Base-by-base conservation (phyloP, 106 monocot species). In the Acorus calamus region DNA sequence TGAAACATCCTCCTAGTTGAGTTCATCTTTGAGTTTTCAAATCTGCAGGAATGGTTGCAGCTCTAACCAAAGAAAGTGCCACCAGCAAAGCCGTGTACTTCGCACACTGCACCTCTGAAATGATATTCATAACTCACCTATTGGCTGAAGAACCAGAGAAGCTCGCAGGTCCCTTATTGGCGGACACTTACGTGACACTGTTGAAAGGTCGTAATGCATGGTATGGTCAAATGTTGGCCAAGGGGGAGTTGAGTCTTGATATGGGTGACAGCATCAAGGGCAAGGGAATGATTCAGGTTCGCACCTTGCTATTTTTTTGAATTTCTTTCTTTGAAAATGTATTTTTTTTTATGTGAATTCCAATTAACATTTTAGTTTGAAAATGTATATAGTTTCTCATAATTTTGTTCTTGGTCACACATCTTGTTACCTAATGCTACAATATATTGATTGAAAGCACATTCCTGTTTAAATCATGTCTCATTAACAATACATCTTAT, bases 261-360 rank as follows among this genome's bases (percentile, higher is more conserved):
- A 94, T 94, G 94, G 94, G 94, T 51, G 94, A 94, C 66, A 89
- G 89, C 69, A 94, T 94, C 59, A 94, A 94, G 71, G 94, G 94
- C 14, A 94, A 94, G 75, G 94, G 94, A 55, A 94, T 80, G 64
- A 94, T 94, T 76, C 94, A 94, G 94, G 94, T 93, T n/a, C 56
- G 63, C 48, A 4, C 49, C 66, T 0, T 1, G 28, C 28, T 28
- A 28, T 28, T 28, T 28, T 28, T 28, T 28, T 28, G 28, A 28
- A 28, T 0, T 28, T 28, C 28, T 28, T 28, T 28, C 28, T 28
- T 28, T 28, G 28, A 28, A 28, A 28, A 28, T 28, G 28, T 28
- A 28, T 28, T 28, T 28, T n/a, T n/a, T 28, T 28, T 28, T 28
- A 28, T 28, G 28, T 28, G 28, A 28, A 28, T 28, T 28, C 28